phyloP scores from a whole-genome alignment of 305 asterid genomes.

The Fraxinus baroniana region DNA sequence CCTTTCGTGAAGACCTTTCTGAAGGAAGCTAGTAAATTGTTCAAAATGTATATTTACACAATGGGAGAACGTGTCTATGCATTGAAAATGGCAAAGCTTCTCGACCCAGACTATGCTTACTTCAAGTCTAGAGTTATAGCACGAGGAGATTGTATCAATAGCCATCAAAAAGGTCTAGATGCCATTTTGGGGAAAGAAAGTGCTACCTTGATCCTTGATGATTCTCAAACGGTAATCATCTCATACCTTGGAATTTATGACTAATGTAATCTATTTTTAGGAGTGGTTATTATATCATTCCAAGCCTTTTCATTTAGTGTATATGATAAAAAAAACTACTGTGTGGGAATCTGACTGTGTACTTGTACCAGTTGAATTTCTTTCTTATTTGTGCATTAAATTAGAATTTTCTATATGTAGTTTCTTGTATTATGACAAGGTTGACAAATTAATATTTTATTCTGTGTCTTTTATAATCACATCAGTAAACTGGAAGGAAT shows the following conservation, averaged over 20 bases:
- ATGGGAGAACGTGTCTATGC: conserved; percentile 15
- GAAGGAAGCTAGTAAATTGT: conserved; percentile 38
- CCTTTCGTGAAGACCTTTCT: conserved; percentile 43
- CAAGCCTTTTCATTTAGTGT: not conserved
- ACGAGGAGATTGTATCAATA: conserved; percentile 39
- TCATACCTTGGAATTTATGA: not conserved
- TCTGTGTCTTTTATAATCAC: not conserved
- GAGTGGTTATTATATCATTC: not conserved
- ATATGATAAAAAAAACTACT: not conserved
- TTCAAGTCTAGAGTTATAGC: conserved; percentile 48
- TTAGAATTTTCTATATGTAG: not conserved
- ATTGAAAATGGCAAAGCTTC: conserved; percentile 14
- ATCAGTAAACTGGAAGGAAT: not conserved
- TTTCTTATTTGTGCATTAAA: not conserved
- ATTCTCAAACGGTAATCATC: not conserved
- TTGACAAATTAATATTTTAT: not conserved
- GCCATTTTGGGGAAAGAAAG: not conserved
- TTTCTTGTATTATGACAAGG: not conserved
- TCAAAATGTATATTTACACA: conserved; percentile 14
- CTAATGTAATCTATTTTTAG: not conserved
- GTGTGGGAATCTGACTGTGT: not conserved
- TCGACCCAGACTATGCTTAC: conserved; percentile 16
- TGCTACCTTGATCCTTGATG: not conserved
- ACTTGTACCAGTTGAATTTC: not conserved
- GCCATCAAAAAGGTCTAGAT: conserved; percentile 31